Percentiles rank a stretch among this genome's conserved stretches.
These are phyloP conservation scores for Cucumis melo DNA, from an alignment of 306 rosid genomes.

Conservation along the genomic window DNA sequence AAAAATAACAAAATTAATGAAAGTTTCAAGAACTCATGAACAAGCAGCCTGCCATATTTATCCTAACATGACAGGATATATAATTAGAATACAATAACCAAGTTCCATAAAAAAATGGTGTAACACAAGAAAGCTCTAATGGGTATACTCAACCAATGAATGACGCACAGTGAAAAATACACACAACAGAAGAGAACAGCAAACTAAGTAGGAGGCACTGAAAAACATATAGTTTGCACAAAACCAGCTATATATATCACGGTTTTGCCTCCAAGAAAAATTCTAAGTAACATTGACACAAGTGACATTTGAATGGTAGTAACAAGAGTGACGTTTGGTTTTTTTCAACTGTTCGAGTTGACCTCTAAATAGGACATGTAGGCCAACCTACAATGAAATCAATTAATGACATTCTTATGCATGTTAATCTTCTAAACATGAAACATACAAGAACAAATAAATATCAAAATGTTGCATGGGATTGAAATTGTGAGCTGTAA, in stretches of 20 bases:
- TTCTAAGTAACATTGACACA: background rate
- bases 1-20: too few relatives aligned
- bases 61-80: background rate
- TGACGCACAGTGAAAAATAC: background rate
- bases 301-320: background rate
- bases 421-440: background rate
- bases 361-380: background rate
- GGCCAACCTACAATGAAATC: background rate
- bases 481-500: background rate
- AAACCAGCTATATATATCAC: background rate
- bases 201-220: background rate
- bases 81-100: background rate
- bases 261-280: background rate
- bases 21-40: too few relatives aligned
- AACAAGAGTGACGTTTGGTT: background rate
- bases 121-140: background rate
- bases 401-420: background rate
- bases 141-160: background rate
- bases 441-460: background rate
- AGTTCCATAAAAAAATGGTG: background rate
- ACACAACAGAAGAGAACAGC: background rate
- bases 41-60: too few relatives aligned
- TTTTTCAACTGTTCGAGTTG: background rate
- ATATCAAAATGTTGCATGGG: background rate
- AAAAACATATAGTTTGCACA: background rate